Percentiles rank a stretch among this genome's conserved stretches.
Evolutionary conservation across 2,329 filamentous ascomycete genomes (phyloP).

Genomic region (Cadophora sp.): DNA sequence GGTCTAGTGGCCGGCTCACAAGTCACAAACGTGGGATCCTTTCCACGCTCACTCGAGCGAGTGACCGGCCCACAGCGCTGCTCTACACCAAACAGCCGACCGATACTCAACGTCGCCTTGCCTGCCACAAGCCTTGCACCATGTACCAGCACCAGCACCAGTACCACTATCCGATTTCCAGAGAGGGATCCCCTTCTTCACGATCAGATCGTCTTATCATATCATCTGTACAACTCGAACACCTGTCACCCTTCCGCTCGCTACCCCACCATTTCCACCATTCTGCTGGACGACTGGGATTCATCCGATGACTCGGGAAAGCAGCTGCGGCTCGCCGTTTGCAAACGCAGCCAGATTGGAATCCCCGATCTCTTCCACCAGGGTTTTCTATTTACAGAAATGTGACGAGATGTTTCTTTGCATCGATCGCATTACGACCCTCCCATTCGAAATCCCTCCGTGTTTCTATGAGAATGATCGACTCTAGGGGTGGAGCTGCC

Average conservation of each 20-base stretch:
- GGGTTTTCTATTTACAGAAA: constrained; percentile 28
- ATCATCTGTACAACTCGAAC: constrained; percentile 25
- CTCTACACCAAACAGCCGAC: constrained; percentile 28
- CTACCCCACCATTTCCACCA: constrained; percentile 32
- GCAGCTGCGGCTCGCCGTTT: constrained; percentile 22
- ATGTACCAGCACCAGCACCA: constrained; percentile 21
- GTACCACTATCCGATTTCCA: constrained; percentile 24
- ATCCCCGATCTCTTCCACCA: constrained; percentile 19
- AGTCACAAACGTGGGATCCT: constrained; percentile 36
- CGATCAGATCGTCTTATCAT: constrained; percentile 35
- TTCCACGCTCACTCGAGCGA: constrained; percentile 31
- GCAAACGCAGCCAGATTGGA: constrained; percentile 19
- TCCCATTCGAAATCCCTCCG: constrained; percentile 30
- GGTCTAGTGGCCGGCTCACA: constrained; percentile 29
- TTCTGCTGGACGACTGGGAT: constrained; percentile 2
- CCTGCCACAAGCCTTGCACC: constrained; percentile 33
- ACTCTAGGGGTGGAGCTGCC: constrained; percentile 25
- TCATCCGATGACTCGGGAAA: constrained; percentile 34
- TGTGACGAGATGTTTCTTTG: constrained; percentile 27
- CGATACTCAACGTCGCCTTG: constrained; percentile 22
- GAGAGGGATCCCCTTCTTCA: constrained; percentile 25
- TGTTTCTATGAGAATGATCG: constrained; percentile 34
- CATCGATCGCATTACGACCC: constrained; percentile 33
- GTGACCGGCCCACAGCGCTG: constrained; percentile 28
- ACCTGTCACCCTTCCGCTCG: constrained; percentile 22